A percentile compares a stretch with the other conserved stretches of the same genome.
Conservation (phyloP, 2,329 filamentous ascomycete genomes). For the Xylaria sp. region DNA sequence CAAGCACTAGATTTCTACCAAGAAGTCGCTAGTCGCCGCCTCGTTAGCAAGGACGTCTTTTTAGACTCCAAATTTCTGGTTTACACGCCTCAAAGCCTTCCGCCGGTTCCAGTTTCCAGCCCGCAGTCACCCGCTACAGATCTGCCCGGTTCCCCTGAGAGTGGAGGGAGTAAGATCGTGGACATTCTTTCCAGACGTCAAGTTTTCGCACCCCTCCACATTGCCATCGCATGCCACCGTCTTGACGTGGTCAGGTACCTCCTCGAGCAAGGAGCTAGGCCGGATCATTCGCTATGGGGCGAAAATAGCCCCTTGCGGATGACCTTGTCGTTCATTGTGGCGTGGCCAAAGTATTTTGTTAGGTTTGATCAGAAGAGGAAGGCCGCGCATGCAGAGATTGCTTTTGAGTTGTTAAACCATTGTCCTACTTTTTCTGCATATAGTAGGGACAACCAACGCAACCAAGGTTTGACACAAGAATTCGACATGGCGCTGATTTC, state of each 20-base stretch:
- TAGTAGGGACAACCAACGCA: too few species aligned
- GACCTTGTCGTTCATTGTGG: background rate
- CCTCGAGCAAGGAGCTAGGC: slow-evolving; percentile 12
- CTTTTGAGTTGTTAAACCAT: background rate
- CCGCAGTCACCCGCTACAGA: too few species aligned
- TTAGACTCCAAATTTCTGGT: slow-evolving; percentile 10
- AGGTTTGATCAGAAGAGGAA: background rate
- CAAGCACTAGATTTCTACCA: background rate
- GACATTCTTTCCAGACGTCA: background rate
- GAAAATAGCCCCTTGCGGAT: background rate
- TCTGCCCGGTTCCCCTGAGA: too few species aligned
- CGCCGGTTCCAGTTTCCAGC: background rate
- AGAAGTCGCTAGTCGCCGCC: background rate
- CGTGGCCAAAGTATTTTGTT: background rate
- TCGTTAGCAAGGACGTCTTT: slow-evolving; percentile 2
- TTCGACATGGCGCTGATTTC: background rate
- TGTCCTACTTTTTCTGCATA: background rate
- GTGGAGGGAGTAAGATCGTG: too few species aligned
- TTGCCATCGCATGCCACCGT: background rate
- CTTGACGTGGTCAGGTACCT: slow-evolving; percentile 6
- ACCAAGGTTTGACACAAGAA: background rate
- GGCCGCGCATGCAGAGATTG: background rate
- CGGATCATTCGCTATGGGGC: background rate
- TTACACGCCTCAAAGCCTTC: background rate
- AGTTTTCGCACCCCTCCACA: background rate